Conservation (phyloP, 768 basidiomycete genomes). For the Collybia nuda region DNA sequence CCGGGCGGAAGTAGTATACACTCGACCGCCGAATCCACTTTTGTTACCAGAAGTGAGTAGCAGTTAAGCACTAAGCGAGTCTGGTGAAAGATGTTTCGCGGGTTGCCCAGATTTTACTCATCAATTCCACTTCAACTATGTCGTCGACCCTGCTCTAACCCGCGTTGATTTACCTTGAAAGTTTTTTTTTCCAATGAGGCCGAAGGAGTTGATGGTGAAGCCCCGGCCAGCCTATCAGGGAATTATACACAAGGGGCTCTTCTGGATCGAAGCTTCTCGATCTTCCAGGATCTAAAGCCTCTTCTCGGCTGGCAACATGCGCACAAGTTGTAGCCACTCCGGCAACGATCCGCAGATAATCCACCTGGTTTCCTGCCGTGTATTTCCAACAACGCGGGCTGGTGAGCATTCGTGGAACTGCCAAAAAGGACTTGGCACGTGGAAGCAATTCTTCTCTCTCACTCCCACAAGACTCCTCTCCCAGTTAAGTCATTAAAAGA, state of each 20-base stretch:
- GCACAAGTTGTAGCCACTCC: slow-evolving; percentile 18
- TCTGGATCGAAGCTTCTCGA: slow-evolving; percentile 16
- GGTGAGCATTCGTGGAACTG: slow-evolving; percentile 18
- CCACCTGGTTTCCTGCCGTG: slow-evolving; percentile 23
- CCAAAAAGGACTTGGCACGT: slow-evolving; percentile 21
- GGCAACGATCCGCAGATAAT: slow-evolving; percentile 39
- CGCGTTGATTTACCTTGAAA: background rate
- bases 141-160: slow-evolving; percentile 5
- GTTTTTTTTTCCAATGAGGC: no score
- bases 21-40: no score
- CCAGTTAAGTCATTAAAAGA: slow-evolving; percentile 23
- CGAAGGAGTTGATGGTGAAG: no score
- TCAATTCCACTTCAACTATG: background rate
- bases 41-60: no score
- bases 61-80: no score
- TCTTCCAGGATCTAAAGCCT: slow-evolving; percentile 24
- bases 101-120: background rate
- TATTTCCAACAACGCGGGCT: slow-evolving; percentile 24
- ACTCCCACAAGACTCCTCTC: slow-evolving; percentile 22
- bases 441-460: slow-evolving; percentile 16
- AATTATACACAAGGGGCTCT: background rate
- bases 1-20: no score
- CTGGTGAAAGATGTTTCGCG: no score
- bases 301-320: slow-evolving; percentile 27
- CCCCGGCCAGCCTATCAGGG: background rate